phyloP scores from a whole-genome alignment of 2,329 filamentous ascomycete species.

The Colletotrichum sidae region DNA sequence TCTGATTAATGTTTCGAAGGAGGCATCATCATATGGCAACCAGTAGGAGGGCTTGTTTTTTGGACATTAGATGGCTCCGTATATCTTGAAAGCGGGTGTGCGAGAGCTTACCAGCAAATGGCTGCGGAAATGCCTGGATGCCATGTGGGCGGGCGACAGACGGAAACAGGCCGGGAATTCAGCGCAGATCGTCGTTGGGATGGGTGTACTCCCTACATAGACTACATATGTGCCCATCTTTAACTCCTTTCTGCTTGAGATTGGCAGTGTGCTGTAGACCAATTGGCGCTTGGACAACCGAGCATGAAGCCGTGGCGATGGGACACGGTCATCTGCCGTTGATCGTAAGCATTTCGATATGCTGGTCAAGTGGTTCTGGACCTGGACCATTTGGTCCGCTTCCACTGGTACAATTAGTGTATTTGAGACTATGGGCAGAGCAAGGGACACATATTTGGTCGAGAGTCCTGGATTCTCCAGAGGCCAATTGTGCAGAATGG shows the following conservation, averaged over 20 bases:
- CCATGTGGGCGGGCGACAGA: constrained; percentile 28
- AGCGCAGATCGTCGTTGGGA: constrained; percentile 28
- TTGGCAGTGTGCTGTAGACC: constrained; percentile 6
- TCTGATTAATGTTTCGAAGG: constrained; percentile 9
- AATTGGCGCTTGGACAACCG: constrained; percentile 14
- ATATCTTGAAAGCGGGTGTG: too few relatives aligned
- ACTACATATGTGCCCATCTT: constrained; percentile 20
- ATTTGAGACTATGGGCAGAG: background rate
- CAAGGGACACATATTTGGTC: background rate
- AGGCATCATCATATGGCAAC: constrained; percentile 1
- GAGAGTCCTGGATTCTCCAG: background rate
- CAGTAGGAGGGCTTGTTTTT: background rate
- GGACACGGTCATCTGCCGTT: constrained; percentile 23
- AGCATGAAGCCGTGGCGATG: constrained; percentile 12
- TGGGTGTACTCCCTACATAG: constrained; percentile 16
- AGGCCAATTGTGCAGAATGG: too few relatives aligned
- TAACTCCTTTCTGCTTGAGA: constrained; percentile 14
- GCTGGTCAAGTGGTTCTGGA: constrained; percentile 1
- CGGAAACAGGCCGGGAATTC: constrained; percentile 24
- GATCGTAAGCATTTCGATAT: constrained; percentile 5
- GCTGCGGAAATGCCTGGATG: constrained; percentile 19
- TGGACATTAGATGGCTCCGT: constrained; percentile 12
- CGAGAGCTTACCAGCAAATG: background rate
- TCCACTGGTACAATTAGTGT: background rate
- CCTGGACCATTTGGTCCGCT: constrained; percentile 23